These are phyloP conservation scores for Cladophialophora immunda DNA, from an alignment of 2,329 filamentous ascomycete species.

Conservation along the genomic window DNA sequence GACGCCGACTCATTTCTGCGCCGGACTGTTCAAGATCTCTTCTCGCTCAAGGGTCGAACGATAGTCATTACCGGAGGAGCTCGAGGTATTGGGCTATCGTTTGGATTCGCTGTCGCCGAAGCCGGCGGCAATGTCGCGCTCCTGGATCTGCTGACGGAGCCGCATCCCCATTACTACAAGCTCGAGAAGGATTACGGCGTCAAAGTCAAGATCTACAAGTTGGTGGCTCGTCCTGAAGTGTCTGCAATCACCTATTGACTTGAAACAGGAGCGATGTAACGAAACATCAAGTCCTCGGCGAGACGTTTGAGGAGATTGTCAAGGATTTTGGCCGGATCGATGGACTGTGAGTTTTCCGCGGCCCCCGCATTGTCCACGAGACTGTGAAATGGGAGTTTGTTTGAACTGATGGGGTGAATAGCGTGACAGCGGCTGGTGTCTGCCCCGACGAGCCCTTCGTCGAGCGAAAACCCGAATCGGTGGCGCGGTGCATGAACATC, in stretches of 20 bases:
- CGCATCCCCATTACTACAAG: conserved; percentile 21
- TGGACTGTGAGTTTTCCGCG: conserved; percentile 16
- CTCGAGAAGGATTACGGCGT: conserved; percentile 15
- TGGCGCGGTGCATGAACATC: conserved; percentile 47
- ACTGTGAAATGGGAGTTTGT: too few species aligned
- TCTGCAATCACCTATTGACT: not conserved
- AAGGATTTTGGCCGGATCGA: conserved; percentile 27
- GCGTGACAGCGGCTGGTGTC: conserved; percentile 44
- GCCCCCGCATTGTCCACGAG: not conserved
- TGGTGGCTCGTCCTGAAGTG: not conserved
- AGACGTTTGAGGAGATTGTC: conserved; percentile 18
- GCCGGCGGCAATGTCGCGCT: conserved; percentile 31
- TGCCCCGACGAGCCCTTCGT: conserved; percentile 43
- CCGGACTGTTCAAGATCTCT: conserved; percentile 12
- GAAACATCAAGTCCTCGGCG: conserved; percentile 1
- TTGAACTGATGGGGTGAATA: conserved; percentile 8
- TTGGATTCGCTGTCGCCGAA: conserved; percentile 25
- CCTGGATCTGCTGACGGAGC: conserved; percentile 25
- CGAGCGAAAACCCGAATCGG: conserved; percentile 39
- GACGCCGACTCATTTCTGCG: conserved; percentile 8
- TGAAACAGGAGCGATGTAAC: conserved; percentile 26
- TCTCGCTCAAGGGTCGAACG: conserved; percentile 25
- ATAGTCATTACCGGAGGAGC: conserved; percentile 33
- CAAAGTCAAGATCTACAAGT: conserved; percentile 19
- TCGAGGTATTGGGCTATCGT: conserved; percentile 32